Evolutionary conservation across 768 basidiomycete genomes (phyloP), one percentile per base, ranked within the genome.

Genomic region (Russula compacta): DNA sequence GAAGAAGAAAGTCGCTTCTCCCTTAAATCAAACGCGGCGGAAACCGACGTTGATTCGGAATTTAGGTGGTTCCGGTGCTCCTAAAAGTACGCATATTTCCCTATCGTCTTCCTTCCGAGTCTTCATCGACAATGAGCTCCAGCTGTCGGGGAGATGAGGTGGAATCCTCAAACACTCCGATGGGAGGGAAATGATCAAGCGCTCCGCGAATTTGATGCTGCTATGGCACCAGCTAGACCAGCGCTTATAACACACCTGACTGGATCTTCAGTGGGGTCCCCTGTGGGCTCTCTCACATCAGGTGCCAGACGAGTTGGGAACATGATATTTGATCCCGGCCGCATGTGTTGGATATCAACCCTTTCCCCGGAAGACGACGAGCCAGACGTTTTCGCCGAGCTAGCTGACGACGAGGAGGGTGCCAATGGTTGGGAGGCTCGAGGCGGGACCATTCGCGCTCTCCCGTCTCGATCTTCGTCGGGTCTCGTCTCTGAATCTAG

Each of bases 101-200:
- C 49, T 47, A 60, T 53, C 53, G 43, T 60, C 32, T 52, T 47
- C 59, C 32, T 52, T 47, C 56, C 63, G 64, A 69, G 54, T 5
- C 38, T 35, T 21, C 56, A 57, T 53, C 58, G 46, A 58, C 57
- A 54, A 38, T 29, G 33, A 10, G 24, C 63, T n/a, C 47, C 69
- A 95, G 95, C 92, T 49, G 83, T 95, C 59, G 94, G 93, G 21
- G 92, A 95, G 57, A 99, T 99, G 95, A 89, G 84, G 69, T 99
- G 93, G 91, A 98, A 99, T 73, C 95, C 95, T 43, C 76, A 74
- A 17, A 85, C 84, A 2, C 81, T 89, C 15, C 87, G 92, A 39
- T 99, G 95, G 95, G 95, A 99, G 77, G 95, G 95, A 55, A 98
- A 99, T 72, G 95, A 99, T 65, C 85, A 89, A 60, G 83, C 84